Base-by-base conservation (phyloP, 1,284 basidiomycete species). In the Boletellus deceptivus region DNA sequence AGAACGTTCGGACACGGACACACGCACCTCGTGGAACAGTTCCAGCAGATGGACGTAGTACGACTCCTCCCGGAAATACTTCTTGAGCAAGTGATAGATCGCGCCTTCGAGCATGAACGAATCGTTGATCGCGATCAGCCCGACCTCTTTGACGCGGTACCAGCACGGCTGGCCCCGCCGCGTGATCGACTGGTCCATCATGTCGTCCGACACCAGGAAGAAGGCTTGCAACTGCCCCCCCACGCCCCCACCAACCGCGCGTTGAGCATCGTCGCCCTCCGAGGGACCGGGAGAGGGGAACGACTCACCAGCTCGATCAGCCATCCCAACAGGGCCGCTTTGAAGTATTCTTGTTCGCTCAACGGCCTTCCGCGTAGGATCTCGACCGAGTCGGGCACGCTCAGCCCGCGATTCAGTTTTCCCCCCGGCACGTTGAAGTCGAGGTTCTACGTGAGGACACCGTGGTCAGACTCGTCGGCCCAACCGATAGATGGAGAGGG, bases 101-200 rank as follows among this genome's bases (percentile, higher is more conserved):
- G 95, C 89, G 6, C 83, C 86, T 69, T 97, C 93, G 67, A 99
- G 86, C 91, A 99, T 93, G 78, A 97, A 96, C 2, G 92, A 79
- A 67, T 99, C 96, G 75, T 99, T 99, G 75, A 99, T 89, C 16
- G 97, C 93, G 57, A 98, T 88, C 71, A 88, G 85, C 48, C 79
- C 86, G 50, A 99, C 85, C 24, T 75, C 72, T 16, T 85, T 82
- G 34, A 86, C 71, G 55, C 83, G 80, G 76, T 96, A 99, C 91
- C 93, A 99, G 74, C 96, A 99, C 0, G 95, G 91, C 69, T 98
- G 95, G n/a, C 91, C 89, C n/a, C 96, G 86, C 37, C 97, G 89
- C 6, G 95, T 99, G 62, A 97, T 85, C 45, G 88, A 92, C 22
- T 81, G 72, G 70, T 99, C 97, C 95, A 98, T 99, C 70, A 99